Percentiles rank a stretch among this genome's conserved stretches.
Conservation (phyloP, 352 stramenopile genomes). For the Phytophthora sp. region DNA sequence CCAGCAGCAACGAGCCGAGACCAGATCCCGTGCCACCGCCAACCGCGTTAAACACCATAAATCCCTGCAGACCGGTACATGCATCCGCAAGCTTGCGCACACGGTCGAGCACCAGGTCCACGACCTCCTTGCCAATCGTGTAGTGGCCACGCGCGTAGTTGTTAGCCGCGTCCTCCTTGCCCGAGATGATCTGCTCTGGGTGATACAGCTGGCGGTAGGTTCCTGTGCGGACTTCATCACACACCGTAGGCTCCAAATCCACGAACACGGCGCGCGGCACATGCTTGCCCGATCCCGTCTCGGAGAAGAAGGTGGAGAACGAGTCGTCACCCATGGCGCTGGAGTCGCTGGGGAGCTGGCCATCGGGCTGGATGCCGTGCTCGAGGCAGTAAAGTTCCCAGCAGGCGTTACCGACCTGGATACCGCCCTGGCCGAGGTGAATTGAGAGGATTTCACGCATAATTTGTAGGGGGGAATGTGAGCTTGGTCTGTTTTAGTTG, state of each 20-base stretch:
- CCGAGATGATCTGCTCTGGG: slow-evolving; percentile 98
- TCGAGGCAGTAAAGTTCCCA: slow-evolving; percentile 94
- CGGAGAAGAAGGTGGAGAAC: slow-evolving; percentile 87
- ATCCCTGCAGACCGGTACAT: slow-evolving; percentile 97
- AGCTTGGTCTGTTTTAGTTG: too few species aligned
- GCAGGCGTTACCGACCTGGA: slow-evolving; percentile 87
- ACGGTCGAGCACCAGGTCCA: slow-evolving; percentile 96
- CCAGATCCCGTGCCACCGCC: slow-evolving; percentile 97
- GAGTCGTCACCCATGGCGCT: slow-evolving; percentile 40
- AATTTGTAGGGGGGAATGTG: too few species aligned
- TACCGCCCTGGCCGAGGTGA: slow-evolving; percentile 94
- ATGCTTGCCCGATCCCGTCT: slow-evolving; percentile 77
- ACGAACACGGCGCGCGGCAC: slow-evolving; percentile 90
- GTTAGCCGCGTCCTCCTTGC: slow-evolving; percentile 96
- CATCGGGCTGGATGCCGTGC: slow-evolving; percentile 93
- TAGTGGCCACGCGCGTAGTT: slow-evolving; percentile 94
- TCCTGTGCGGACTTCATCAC: slow-evolving; percentile 95
- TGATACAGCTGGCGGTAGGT: slow-evolving; percentile 98
- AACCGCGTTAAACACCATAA: slow-evolving; percentile 97
- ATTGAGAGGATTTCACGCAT: slow-evolving; percentile 97
- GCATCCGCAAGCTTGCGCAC: slow-evolving; percentile 97
- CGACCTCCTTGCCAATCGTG: slow-evolving; percentile 95
- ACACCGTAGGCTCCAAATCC: slow-evolving; percentile 97
- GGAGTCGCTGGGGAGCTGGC: slow-evolving; percentile 72
- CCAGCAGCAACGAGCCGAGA: slow-evolving; percentile 95